Evolutionary conservation across 805 yeast species (phyloP).

Genomic region (Pichia membranifaciens): DNA sequence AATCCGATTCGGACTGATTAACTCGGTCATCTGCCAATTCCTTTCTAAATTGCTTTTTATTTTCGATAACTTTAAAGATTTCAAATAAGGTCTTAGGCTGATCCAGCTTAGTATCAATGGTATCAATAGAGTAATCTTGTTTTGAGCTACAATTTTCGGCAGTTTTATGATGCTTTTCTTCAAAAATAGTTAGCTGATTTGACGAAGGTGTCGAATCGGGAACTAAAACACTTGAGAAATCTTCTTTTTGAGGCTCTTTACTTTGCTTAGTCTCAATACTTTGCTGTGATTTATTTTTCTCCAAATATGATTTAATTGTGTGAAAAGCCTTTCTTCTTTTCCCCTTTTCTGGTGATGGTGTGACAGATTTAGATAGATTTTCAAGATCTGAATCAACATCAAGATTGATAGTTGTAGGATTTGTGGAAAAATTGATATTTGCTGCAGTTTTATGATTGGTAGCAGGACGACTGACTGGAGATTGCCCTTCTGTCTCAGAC

Average conservation of each 20-base stretch:
- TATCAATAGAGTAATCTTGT: background rate
- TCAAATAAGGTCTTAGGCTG: conserved; percentile 1
- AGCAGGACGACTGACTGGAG: background rate
- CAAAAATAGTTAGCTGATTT: conserved; percentile 1
- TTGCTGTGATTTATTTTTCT: conserved; percentile 8
- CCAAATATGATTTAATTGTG: conserved; percentile 8
- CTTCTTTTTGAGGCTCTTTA: background rate
- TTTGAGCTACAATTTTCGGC: background rate
- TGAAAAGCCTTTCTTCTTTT: conserved; percentile 9
- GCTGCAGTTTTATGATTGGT: background rate
- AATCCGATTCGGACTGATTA: background rate
- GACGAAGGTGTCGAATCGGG: background rate
- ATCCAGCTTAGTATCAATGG: conserved; percentile 3
- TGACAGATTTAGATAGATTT: background rate
- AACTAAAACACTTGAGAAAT: background rate
- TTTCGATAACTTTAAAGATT: background rate
- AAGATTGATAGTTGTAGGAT: background rate
- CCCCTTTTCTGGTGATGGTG: background rate
- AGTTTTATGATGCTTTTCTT: background rate
- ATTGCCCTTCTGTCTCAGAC: background rate
- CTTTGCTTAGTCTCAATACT: background rate
- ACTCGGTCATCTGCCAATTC: background rate
- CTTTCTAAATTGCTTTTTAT: background rate
- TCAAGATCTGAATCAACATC: background rate
- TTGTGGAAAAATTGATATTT: background rate